Evolutionary conservation across 805 yeast species (phyloP).

Genomic region (Pachysolen tannophilus): DNA sequence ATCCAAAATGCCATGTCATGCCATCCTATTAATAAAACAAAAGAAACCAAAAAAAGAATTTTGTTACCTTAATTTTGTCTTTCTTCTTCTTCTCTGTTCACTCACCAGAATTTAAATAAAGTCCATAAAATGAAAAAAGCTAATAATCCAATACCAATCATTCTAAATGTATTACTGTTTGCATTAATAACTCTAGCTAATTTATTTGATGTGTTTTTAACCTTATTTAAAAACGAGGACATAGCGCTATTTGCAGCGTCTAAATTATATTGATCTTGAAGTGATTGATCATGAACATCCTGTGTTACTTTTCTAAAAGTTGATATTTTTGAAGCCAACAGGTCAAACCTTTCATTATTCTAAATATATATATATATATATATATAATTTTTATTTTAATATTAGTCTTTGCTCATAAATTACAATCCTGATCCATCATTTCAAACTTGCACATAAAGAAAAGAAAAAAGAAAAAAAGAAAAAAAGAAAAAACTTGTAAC

Average conservation of each 20-base stretch:
- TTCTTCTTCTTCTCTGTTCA: neutral
- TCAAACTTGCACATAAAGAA: too few relatives aligned
- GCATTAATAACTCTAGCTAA: conserved; percentile 47
- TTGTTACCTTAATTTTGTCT: too few relatives aligned
- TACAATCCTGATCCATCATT: too few relatives aligned
- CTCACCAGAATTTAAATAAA: conserved; percentile 38
- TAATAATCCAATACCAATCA: conserved; percentile 48
- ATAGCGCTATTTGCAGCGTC: conserved; percentile 42
- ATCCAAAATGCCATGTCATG: too few relatives aligned
- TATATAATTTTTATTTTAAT: conserved; percentile 8
- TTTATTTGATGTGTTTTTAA: conserved; percentile 44
- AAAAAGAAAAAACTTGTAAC: conserved; percentile 1
- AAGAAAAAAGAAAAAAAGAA: too few relatives aligned
- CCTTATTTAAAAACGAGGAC: conserved; percentile 34
- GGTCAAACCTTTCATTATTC: conserved; percentile 58
- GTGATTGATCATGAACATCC: conserved; percentile 60
- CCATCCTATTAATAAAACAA: too few relatives aligned
- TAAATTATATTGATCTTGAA: conserved; percentile 38
- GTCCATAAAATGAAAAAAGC: conserved; percentile 51
- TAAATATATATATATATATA: conserved; percentile 25
- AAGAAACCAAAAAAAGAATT: too few relatives aligned
- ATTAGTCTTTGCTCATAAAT: too few relatives aligned
- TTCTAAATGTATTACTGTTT: conserved; percentile 53
- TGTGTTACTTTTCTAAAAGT: conserved; percentile 57
- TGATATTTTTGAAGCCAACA: conserved; percentile 57